Base-by-base conservation (phyloP, 257 asterid genomes). In the Primulina tabacum region DNA sequence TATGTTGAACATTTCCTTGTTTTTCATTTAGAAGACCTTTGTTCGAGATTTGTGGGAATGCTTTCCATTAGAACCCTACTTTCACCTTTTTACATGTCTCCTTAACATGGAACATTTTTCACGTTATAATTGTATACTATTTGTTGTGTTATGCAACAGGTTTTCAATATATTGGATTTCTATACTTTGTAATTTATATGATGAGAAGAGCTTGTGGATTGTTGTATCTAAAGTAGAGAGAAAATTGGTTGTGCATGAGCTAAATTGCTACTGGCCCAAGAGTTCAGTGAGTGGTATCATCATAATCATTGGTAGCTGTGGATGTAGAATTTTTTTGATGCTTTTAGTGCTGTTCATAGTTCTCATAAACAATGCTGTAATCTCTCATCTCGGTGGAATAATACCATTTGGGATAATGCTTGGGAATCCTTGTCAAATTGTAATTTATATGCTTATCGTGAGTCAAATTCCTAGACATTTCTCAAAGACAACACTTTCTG, bases 161-260 rank as follows among this genome's bases (percentile, higher is more conserved):
- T 59, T 59, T 53, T 66, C 53, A 20, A 63, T 64, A 50, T 56
- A 26, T 55, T 32, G 26, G 28, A 60, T 68, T 24, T 62, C 68
- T 67, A 47, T 53, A 6, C 43, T 32, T 14, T 43, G 9, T 40
- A 33, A 33, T 37, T 59, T 61, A 40, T 71, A 58, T 34, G 62
- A 17, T 30, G 76, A 59, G 76, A 67, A 56, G 62, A 58, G 58
- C 24, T 56, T 37, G 63, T 35, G 26, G 62, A 65, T 65, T 76
- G 62, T 58, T 64, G 38, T 64, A 26, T 73, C 69, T 71, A 47
- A 34, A 52, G 3, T 37, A 40, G 66, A 33, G 65, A 61, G 62
- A 64, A 47, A 61, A 58, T 72, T 34, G 34, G n/a, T 61, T 63
- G 7, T 62, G 62, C 55, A 64, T 50, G 64, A 32, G 66, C 66